A percentile compares a stretch with the other conserved stretches of the same genome.
Evolutionary conservation across 257 asterid genomes (phyloP).

Genomic region (Lavandula angustifolia): DNA sequence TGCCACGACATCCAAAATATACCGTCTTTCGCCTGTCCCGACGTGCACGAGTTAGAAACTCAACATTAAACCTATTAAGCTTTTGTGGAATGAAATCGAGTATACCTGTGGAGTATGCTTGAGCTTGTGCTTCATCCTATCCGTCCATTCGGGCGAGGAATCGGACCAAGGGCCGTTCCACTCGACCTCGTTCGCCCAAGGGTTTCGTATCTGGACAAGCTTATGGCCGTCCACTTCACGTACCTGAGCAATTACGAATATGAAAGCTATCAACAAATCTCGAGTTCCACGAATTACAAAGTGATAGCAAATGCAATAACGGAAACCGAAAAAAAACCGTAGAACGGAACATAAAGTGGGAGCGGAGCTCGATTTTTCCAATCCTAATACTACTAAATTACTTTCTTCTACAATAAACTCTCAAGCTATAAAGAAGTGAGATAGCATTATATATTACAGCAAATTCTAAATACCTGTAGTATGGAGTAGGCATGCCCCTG

Average conservation of each 20-base stretch:
- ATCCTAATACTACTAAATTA: no score
- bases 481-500: conserved; percentile 99
- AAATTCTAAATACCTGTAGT: conserved; percentile 61
- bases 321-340: no score
- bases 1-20: conserved; percentile 99
- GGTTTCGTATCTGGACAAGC: conserved; percentile 97
- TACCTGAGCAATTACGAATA: conserved; percentile 47
- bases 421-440: no score
- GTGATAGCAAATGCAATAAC: no score
- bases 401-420: no score
- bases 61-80: not conserved
- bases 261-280: conserved; percentile 3
- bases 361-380: no score
- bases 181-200: conserved; percentile 99
- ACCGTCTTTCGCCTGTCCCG: conserved; percentile 85
- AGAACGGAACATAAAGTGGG: no score
- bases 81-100: not conserved
- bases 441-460: not conserved
- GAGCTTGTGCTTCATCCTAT: conserved; percentile 96
- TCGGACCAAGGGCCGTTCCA: conserved; percentile 99
- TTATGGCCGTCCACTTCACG: conserved; percentile 88
- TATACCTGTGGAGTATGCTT: conserved; percentile 86
- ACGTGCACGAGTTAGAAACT: conserved; percentile 11
- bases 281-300: not conserved
- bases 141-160: conserved; percentile 97